Evolutionary conservation across 805 yeast genomes (phyloP).

Genomic region (Yarrowia divulgata): DNA sequence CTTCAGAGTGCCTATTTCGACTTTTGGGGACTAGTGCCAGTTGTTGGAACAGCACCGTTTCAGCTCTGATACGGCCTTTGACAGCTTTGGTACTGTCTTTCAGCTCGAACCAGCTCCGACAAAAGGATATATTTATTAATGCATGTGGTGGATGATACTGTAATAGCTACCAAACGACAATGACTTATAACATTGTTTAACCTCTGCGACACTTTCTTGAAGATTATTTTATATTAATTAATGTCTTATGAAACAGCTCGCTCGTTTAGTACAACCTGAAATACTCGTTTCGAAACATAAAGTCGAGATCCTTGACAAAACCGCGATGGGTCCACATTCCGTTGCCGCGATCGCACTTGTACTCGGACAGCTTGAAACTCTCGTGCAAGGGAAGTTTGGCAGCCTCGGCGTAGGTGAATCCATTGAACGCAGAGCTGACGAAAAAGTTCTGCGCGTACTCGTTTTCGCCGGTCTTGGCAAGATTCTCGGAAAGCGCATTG

Average conservation of each 20-base stretch:
- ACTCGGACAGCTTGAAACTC: slow-evolving; percentile 7
- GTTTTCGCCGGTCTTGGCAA: slow-evolving; percentile 21
- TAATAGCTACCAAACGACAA: no score
- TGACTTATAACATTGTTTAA: no score
- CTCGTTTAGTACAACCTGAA: no score
- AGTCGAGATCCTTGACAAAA: slow-evolving; percentile 10
- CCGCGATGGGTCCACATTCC: slow-evolving; percentile 19
- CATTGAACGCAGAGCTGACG: slow-evolving; percentile 14
- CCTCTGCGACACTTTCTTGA: no score
- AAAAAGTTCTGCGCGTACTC: slow-evolving; percentile 28
- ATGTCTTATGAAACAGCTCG: no score
- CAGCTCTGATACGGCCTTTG: no score
- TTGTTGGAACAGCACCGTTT: no score
- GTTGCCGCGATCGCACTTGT: slow-evolving; percentile 18
- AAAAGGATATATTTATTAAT: slow-evolving; percentile 19
- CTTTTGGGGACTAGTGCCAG: no score
- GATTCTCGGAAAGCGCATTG: slow-evolving; percentile 8
- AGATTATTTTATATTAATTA: no score
- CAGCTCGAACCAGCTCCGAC: not conserved
- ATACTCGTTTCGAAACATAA: slow-evolving; percentile 18
- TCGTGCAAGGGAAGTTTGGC: slow-evolving; percentile 7
- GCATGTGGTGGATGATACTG: slow-evolving; percentile 2
- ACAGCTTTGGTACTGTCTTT: no score
- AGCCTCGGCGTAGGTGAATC: slow-evolving; percentile 10
- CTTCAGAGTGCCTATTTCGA: no score